These are phyloP conservation scores for Phylloporus rhodoxanthus DNA, from an alignment of 768 basidiomycete genomes.

Conservation along the genomic window DNA sequence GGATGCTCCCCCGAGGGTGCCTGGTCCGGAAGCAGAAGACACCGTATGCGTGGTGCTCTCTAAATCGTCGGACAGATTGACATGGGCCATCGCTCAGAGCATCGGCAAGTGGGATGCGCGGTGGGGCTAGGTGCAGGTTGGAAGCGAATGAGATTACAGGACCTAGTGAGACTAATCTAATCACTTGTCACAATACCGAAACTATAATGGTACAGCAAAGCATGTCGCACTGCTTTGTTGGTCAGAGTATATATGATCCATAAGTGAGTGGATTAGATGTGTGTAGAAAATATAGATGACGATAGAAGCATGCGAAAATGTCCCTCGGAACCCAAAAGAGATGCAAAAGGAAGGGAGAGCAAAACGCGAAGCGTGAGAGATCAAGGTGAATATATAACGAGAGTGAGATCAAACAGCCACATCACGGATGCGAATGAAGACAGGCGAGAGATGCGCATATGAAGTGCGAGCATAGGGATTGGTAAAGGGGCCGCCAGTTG, in stretches of 20 bases:
- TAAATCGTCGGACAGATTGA: conserved; percentile 5
- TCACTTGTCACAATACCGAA: conserved; percentile 25
- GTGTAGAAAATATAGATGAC: conserved; percentile 20
- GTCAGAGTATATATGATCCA: conserved; percentile 30
- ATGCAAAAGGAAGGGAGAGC: conserved; percentile 9
- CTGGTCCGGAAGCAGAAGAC: conserved; percentile 49
- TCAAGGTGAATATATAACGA: not conserved
- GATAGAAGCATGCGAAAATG: conserved; percentile 13
- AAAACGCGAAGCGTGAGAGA: not conserved
- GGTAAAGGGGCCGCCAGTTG: conserved; percentile 44
- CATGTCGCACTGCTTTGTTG: conserved; percentile 18
- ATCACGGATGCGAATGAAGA: conserved; percentile 43
- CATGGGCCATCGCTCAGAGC: conserved; percentile 45
- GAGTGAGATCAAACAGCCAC: conserved; percentile 18
- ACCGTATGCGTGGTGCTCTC: conserved; percentile 42
- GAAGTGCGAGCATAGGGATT: conserved; percentile 57
- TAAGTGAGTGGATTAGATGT: conserved; percentile 34
- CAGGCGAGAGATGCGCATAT: conserved; percentile 47
- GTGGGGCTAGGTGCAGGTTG: conserved; percentile 38
- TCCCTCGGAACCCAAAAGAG: conserved; percentile 12
- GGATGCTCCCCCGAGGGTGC: conserved; percentile 36
- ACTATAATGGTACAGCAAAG: conserved; percentile 35
- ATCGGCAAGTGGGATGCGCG: conserved; percentile 37
- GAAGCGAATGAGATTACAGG: conserved; percentile 32
- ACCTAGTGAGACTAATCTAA: conserved; percentile 26